Conservation (phyloP, 148 eudicot species). For the Rhododendron vialii region DNA sequence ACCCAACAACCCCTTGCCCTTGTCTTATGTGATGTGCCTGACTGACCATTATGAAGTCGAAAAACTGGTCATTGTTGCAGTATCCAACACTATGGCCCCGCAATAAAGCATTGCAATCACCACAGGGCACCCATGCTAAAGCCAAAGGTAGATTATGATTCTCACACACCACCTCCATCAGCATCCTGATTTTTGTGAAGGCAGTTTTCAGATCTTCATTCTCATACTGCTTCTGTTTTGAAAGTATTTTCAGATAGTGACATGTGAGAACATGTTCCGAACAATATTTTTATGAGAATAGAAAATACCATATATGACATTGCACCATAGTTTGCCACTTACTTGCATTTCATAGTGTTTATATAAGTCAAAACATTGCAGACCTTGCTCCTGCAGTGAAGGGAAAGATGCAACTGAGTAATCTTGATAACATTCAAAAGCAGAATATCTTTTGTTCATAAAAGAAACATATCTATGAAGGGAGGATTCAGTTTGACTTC, state of each 20-base stretch:
- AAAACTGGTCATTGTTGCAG: not conserved
- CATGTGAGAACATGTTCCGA: not conserved
- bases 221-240: not conserved
- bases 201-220: not conserved
- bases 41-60: not conserved
- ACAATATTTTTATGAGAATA: not conserved
- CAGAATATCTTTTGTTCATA: no score
- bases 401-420: not conserved
- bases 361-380: not conserved
- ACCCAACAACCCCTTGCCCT: conserved; percentile 17
- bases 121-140: not conserved
- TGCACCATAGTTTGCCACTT: not conserved
- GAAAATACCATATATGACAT: not conserved
- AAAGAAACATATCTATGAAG: no score
- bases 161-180: not conserved
- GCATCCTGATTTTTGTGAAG: not conserved
- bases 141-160: not conserved
- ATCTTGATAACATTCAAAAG: no score
- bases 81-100: not conserved
- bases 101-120: not conserved
- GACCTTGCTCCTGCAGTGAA: not conserved
- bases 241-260: not conserved
- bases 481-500: no score
- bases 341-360: not conserved
- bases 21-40: not conserved